Percentiles rank a stretch among this genome's conserved stretches.
Conservation (phyloP, 1,284 basidiomycete species). For the Prillingera fragicola region DNA sequence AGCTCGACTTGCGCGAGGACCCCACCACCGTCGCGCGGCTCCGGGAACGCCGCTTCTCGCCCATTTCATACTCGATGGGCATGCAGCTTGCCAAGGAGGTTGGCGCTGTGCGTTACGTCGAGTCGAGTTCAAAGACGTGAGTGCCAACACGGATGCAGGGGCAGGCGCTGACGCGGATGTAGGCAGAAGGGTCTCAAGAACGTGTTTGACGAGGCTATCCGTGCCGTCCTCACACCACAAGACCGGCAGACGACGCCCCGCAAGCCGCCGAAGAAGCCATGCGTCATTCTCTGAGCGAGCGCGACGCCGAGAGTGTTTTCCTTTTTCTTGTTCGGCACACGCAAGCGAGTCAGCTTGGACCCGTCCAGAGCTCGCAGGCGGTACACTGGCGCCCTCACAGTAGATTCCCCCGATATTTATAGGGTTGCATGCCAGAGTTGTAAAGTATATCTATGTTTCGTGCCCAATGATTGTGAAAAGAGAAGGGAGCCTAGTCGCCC, state of each 20-base stretch:
- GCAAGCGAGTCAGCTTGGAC: too few species aligned
- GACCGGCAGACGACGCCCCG: slow-evolving; percentile 21
- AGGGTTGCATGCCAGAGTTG: slow-evolving; percentile 15
- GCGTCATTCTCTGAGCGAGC: slow-evolving; percentile 40
- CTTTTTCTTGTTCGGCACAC: too few species aligned
- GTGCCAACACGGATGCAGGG: too few species aligned
- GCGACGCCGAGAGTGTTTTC: not conserved
- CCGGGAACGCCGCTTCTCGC: slow-evolving; percentile 88
- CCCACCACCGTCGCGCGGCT: slow-evolving; percentile 84
- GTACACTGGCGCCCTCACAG: not conserved
- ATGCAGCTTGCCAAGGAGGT: slow-evolving; percentile 68
- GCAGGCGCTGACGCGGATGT: slow-evolving; percentile 1
- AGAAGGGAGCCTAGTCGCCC: not conserved
- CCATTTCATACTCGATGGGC: slow-evolving; percentile 60
- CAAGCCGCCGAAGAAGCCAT: slow-evolving; percentile 39
- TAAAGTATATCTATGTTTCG: not conserved
- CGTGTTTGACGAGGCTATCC: slow-evolving; percentile 94
- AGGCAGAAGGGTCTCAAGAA: slow-evolving; percentile 53
- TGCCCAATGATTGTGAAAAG: not conserved
- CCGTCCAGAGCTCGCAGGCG: not conserved
- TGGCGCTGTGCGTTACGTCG: slow-evolving; percentile 90
- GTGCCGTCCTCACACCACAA: slow-evolving; percentile 52
- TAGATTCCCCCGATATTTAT: not conserved
- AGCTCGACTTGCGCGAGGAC: slow-evolving; percentile 95
- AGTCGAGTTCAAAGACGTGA: slow-evolving; percentile 85